Base-by-base conservation (phyloP, 2,329 filamentous ascomycete genomes). In the Macrophomina tecta region DNA sequence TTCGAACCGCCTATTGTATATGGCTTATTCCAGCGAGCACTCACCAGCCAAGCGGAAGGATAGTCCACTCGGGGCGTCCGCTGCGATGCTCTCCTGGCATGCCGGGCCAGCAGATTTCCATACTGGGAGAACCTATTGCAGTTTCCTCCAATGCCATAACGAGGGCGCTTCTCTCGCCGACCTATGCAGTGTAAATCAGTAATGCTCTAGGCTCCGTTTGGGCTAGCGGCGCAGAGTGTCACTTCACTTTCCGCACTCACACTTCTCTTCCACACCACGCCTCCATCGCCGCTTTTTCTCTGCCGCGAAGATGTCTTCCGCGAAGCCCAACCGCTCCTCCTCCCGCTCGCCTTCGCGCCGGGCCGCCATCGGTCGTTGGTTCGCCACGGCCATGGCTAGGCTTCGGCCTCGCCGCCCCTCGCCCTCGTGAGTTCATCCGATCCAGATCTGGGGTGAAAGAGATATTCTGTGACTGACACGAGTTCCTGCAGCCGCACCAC, bases 321-420 rank as follows among this genome's bases (percentile, higher is more conserved):
- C 49, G 32, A 30, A 16, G 32, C 8, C 14, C 52, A 8, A 7
- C 51, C 12, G 42, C 16, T 34, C 42, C 45, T 36, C 30, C 30
- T 38, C 58, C 11, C 12, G 3, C 30, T 49, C 42, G 23, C 23
- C 23, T 23, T 23, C 23, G 28, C n/a, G n/a, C 58, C 58, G 58
- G 42, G 30, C 58, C 42, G 28, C 42, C 58, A 40, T 62, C 16
- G 23, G 45, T 16, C 58, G 58, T 16, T 62, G 58, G 58, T 49
- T 62, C 58, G 45, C 58, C 58, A 62, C 58, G 42, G 58, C 58
- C n/a, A 48, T 49, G 32, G 42, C 23, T 3, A n/a, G 58, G 42
- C 45, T 62, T 18, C 58, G 42, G 30, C n/a, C n/a, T 4, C 18
- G 36, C 42, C 58, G 28, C 28, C 56, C 30, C 32, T 12, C 42